phyloP scores from a whole-genome alignment of 768 basidiomycete genomes.

The Antrodiella citrinella region DNA sequence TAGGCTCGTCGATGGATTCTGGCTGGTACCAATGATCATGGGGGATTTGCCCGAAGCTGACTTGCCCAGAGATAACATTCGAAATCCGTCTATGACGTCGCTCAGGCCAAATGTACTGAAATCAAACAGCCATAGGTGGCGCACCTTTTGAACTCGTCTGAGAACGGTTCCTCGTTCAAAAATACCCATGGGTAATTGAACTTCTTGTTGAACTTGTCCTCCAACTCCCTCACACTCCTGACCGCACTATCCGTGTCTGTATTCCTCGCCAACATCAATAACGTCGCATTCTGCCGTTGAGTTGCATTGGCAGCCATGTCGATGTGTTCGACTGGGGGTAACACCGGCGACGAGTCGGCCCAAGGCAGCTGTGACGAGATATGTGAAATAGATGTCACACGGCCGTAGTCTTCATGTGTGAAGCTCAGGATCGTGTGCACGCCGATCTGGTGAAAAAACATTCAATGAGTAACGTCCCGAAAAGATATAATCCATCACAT shows the following conservation, averaged over 20 bases:
- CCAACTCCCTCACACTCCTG: constrained; percentile 64
- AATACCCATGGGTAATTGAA: constrained; percentile 84
- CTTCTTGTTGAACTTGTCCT: constrained; percentile 79
- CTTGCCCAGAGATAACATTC: constrained; percentile 24
- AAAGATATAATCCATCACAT: constrained; percentile 6
- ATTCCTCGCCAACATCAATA: constrained; percentile 56
- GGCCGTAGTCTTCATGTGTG: constrained; percentile 57
- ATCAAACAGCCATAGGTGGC: constrained; percentile 29
- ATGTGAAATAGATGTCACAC: constrained; percentile 43
- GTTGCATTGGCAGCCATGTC: not conserved
- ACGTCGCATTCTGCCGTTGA: constrained; percentile 20
- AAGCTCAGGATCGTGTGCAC: constrained; percentile 58
- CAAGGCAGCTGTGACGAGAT: constrained; percentile 25
- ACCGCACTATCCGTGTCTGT: constrained; percentile 51
- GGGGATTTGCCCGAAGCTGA: constrained; percentile 51
- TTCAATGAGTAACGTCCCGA: not conserved
- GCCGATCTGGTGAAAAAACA: constrained; percentile 16
- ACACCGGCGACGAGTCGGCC: not conserved
- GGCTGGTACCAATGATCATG: constrained; percentile 65
- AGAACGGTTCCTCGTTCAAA: constrained; percentile 79
- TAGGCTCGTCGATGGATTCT: constrained; percentile 61
- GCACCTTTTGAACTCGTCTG: constrained; percentile 63
- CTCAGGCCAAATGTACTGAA: too few species aligned
- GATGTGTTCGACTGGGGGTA: not conserved
- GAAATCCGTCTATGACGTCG: constrained; percentile 14